Conservation (phyloP, 2,329 filamentous ascomycete genomes). For the Aspergillus phoenicis region DNA sequence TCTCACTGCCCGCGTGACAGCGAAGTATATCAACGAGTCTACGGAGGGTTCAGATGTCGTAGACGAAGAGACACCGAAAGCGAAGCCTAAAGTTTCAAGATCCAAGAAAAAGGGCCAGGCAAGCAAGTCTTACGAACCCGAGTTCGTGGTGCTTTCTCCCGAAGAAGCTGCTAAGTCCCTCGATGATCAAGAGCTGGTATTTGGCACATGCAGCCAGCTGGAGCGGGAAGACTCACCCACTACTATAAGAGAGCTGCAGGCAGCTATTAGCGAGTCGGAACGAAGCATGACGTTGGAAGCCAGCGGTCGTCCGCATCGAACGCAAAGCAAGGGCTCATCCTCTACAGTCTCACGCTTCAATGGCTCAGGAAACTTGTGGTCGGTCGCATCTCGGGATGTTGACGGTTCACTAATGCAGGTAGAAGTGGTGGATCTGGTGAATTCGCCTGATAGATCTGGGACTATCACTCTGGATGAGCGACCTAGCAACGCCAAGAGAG, state of each 20-base stretch:
- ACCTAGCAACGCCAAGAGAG: neutral
- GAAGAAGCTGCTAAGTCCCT: slow-evolving; percentile 67
- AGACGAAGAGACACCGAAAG: slow-evolving; percentile 8
- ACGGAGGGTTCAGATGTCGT: slow-evolving; percentile 19
- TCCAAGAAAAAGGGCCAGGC: slow-evolving; percentile 22
- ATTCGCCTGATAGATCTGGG: slow-evolving; percentile 36
- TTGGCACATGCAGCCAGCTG: slow-evolving; percentile 84
- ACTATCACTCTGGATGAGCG: slow-evolving; percentile 6
- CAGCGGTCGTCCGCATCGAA: neutral
- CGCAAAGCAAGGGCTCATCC: neutral
- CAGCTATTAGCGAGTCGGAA: slow-evolving; percentile 36
- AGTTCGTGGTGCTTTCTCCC: slow-evolving; percentile 68
- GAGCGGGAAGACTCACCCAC: slow-evolving; percentile 71
- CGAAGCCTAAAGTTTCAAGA: slow-evolving; percentile 8
- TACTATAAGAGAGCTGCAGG: slow-evolving; percentile 43
- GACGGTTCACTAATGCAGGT: slow-evolving; percentile 66
- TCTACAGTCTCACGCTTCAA: slow-evolving; percentile 29
- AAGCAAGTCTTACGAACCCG: slow-evolving; percentile 39
- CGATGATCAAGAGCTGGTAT: slow-evolving; percentile 73
- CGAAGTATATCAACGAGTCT: slow-evolving; percentile 60
- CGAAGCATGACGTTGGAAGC: slow-evolving; percentile 16
- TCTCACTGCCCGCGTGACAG: slow-evolving; percentile 75
- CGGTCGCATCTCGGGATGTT: slow-evolving; percentile 66
- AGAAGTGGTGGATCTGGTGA: slow-evolving; percentile 62
- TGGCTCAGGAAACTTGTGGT: slow-evolving; percentile 63